Conservation (phyloP, 1,139 yeast genomes). For the Kurtzmaniella quercitrusa region DNA sequence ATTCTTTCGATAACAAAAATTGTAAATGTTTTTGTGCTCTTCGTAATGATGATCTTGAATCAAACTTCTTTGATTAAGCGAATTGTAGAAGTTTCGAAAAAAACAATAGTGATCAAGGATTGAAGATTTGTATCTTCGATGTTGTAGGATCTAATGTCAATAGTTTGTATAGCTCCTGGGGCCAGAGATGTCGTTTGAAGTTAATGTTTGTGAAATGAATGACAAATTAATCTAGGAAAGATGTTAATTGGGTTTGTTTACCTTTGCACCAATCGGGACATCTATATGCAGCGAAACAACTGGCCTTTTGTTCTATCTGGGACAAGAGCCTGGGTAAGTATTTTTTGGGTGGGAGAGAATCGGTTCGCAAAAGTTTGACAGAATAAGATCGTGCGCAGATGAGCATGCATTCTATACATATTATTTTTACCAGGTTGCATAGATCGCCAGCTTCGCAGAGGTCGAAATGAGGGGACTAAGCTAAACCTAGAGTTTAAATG, state of each 20-base stretch:
- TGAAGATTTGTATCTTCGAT: too few relatives aligned
- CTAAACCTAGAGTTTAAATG: too few relatives aligned
- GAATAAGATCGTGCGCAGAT: not conserved
- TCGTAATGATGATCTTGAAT: too few relatives aligned
- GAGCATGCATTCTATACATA: not conserved
- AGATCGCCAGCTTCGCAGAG: not conserved
- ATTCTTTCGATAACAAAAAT: too few relatives aligned
- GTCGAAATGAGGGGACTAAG: not conserved
- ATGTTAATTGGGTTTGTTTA: not conserved
- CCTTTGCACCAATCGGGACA: not conserved
- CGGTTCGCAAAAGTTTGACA: not conserved
- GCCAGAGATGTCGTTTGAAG: not conserved
- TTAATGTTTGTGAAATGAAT: not conserved
- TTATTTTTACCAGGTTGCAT: not conserved
- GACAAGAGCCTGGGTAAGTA: not conserved
- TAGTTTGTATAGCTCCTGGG: not conserved
- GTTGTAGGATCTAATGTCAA: too few relatives aligned
- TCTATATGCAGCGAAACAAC: not conserved
- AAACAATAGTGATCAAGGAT: too few relatives aligned
- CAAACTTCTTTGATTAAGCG: too few relatives aligned
- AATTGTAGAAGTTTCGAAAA: too few relatives aligned
- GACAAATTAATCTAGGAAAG: not conserved
- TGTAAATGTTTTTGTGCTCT: too few relatives aligned
- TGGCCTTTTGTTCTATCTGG: not conserved
- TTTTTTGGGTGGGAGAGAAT: not conserved